Base-by-base conservation (phyloP, 1,284 basidiomycete species). In the Pholiota adiposa region DNA sequence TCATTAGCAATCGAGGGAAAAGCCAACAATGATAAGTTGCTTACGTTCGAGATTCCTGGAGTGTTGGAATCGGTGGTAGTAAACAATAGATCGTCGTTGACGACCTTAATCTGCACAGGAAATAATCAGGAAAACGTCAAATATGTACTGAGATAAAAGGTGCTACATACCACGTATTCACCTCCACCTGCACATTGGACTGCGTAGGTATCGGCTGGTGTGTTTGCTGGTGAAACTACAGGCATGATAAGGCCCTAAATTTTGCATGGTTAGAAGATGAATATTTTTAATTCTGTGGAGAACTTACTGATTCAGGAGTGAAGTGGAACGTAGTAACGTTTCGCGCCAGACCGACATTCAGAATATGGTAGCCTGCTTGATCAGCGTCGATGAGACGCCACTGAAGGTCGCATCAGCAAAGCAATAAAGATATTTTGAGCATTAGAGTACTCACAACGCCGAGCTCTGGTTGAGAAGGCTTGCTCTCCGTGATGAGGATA, bases 271-370 rank as follows among this genome's bases (percentile, higher is more conserved):
- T 8, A 31, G 38, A n/a, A 33, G n/a, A 16, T 44, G 21, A 34
- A 18, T 16, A 8, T 36, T 14, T n/a, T 38, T 4, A 7, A 9
- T 4, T 11, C 16, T n/a, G 16, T 16, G 4, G 6, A 23, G 18
- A 16, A 43, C 50, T n/a, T 11, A 60, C 59, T 1, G 59, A 60
- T 56, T 60, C 59, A 14, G 51, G 54, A 18, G 51, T 29, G 11
- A 60, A 54, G 14, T 60, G 50, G 33, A 56, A 33, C 7, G 49
- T 60, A n/a, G 59, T 52, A 7, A 60, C 54, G 48, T 56, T 60
- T 41, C 54, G 54, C 11, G 31, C 9, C 2, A 60, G 41, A 36
- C 54, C 54, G 25, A 56, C 59, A 19, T 60, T 60, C 7, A 41
- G 23, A 7, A 60, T 60, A 31, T 56, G 54, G 40, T 53, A 60